phyloP scores from a whole-genome alignment of 78 protist genomes.

The Reticulomyxa filosa region DNA sequence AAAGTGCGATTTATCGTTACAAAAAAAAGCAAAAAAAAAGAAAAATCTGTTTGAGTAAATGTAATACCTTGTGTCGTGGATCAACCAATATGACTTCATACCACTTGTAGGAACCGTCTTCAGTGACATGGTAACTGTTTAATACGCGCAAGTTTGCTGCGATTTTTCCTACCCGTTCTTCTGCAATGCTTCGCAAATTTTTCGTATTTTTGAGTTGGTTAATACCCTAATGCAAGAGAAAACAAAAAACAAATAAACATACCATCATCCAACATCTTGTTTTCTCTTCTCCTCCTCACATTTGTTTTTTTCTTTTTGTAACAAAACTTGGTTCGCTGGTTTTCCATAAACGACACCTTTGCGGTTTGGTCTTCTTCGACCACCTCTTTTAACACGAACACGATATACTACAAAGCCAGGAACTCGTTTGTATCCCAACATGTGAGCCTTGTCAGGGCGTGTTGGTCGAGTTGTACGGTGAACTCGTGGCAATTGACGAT shows the following conservation, averaged over 20 bases:
- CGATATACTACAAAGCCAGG: slow-evolving; percentile 51
- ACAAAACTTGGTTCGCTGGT: no score
- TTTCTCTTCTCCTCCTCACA: no score
- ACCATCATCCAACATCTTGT: no score
- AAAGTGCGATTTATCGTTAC: no score
- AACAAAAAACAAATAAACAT: no score
- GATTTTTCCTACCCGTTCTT: slow-evolving; percentile 82
- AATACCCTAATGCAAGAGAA: slow-evolving; percentile 67
- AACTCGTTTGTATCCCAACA: slow-evolving; percentile 84
- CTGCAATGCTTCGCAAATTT: slow-evolving; percentile 69
- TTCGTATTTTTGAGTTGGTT: slow-evolving; percentile 63
- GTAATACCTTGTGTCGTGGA: slow-evolving; percentile 82
- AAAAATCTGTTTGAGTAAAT: no score
- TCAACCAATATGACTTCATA: slow-evolving; percentile 96
- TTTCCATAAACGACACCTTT: slow-evolving; percentile 83
- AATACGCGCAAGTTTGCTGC: slow-evolving; percentile 86
- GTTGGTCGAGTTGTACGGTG: slow-evolving; percentile 84
- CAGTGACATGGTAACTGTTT: slow-evolving; percentile 94
- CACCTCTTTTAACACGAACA: slow-evolving; percentile 91
- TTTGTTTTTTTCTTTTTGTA: no score
- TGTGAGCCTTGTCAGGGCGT: slow-evolving; percentile 96
- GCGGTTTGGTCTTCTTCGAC: slow-evolving; percentile 66
- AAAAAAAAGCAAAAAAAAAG: no score
- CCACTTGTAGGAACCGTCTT: slow-evolving; percentile 86
- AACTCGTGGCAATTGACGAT: slow-evolving; percentile 80